These are phyloP conservation scores for Pythium myriotylum DNA, from an alignment of 352 stramenopile genomes.

Conservation along the genomic window DNA sequence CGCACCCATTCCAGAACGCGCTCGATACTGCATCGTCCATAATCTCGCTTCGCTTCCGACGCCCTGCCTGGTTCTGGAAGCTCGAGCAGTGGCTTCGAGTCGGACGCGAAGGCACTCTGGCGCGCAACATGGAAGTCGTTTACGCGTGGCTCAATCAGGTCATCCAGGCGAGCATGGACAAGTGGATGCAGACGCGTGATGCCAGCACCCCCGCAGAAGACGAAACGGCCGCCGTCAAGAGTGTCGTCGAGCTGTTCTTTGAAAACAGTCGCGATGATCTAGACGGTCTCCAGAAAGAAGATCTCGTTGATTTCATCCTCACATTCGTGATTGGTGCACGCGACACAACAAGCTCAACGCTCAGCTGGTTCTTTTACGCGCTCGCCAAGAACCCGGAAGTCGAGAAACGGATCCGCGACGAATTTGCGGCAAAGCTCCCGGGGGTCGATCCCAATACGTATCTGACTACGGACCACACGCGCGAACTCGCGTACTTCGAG, in stretches of 20 bases:
- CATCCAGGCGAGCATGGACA: slow-evolving; percentile 35
- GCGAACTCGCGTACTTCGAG: slow-evolving; percentile 35
- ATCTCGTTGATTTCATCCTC: slow-evolving; percentile 72
- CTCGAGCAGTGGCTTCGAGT: slow-evolving; percentile 47
- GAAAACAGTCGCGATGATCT: slow-evolving; percentile 12
- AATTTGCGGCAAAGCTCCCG: slow-evolving; percentile 33
- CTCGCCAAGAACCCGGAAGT: slow-evolving; percentile 62
- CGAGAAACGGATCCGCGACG: slow-evolving; percentile 34
- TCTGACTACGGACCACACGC: slow-evolving; percentile 7
- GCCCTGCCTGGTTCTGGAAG: slow-evolving; percentile 52
- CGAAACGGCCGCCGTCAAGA: slow-evolving; percentile 16
- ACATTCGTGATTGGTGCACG: slow-evolving; percentile 70
- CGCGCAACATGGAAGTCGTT: slow-evolving; percentile 30
- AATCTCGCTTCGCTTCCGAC: slow-evolving; percentile 45
- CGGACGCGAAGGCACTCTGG: slow-evolving; percentile 40
- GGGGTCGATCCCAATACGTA: neutral
- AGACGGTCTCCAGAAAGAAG: slow-evolving; percentile 44
- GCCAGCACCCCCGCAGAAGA: too few species aligned
- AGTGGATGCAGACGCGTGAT: slow-evolving; percentile 1
- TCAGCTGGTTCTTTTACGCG: slow-evolving; percentile 77
- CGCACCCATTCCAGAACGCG: slow-evolving; percentile 49
- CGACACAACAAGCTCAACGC: slow-evolving; percentile 72
- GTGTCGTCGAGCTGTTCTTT: slow-evolving; percentile 22
- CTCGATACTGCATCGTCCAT: slow-evolving; percentile 39
- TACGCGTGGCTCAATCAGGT: slow-evolving; percentile 46